Percentiles rank a stretch among this genome's conserved stretches.
Evolutionary conservation across 1,284 basidiomycete genomes (phyloP).

Genomic region (Testicularia cyperi): DNA sequence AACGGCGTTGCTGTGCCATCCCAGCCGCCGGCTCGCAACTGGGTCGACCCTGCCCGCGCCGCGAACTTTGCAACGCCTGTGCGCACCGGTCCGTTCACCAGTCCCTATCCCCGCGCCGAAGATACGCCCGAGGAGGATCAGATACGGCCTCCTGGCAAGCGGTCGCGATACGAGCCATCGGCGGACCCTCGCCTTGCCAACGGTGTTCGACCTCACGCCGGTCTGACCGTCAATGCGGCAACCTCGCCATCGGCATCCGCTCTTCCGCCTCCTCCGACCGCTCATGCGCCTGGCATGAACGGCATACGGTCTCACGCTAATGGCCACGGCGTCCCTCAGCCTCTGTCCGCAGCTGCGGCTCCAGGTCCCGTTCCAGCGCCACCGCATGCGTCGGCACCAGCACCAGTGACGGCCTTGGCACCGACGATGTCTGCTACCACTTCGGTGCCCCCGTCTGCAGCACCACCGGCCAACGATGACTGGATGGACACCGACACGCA

Average conservation of each 20-base stretch:
- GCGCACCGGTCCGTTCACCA: background rate
- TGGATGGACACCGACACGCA: slow-evolving; percentile 24
- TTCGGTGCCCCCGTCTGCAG: background rate
- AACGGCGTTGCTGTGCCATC: too few species aligned
- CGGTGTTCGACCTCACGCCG: slow-evolving; percentile 1
- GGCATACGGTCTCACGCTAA: too few species aligned
- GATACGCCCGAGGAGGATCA: slow-evolving; percentile 34
- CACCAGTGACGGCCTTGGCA: too few species aligned
- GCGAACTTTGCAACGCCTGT: too few species aligned
- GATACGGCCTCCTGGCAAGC: slow-evolving; percentile 31
- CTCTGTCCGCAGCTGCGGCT: too few species aligned
- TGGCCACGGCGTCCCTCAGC: background rate
- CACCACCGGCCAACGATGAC: slow-evolving; percentile 7
- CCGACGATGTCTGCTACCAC: background rate
- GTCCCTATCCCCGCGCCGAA: too few species aligned
- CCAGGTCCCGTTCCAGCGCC: too few species aligned
- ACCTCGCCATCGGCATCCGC: slow-evolving; percentile 5
- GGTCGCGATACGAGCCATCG: slow-evolving; percentile 9
- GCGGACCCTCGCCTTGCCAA: slow-evolving; percentile 12
- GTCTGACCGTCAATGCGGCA: slow-evolving; percentile 2
- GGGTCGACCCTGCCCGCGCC: background rate
- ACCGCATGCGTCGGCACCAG: too few species aligned
- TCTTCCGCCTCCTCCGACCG: background rate
- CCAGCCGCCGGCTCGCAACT: too few species aligned
- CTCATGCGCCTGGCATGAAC: too few species aligned